A percentile compares a stretch with the other conserved stretches of the same genome.
Evolutionary conservation across 1,284 basidiomycete species (phyloP).

Genomic region (Testicularia cyperi): DNA sequence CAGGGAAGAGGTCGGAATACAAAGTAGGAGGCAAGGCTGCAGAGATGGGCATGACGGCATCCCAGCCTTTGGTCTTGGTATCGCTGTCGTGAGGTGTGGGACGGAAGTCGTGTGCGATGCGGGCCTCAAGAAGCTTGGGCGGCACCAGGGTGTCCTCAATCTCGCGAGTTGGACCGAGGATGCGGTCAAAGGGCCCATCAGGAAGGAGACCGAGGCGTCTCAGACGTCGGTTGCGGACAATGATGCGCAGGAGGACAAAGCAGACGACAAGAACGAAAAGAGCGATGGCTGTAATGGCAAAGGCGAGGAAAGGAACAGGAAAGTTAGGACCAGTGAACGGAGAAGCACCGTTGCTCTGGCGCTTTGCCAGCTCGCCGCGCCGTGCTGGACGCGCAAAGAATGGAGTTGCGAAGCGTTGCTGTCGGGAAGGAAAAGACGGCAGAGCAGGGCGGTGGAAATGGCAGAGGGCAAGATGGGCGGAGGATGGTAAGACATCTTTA

Average conservation of each 20-base stretch:
- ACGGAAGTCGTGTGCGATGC: constrained; percentile 36
- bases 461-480: neutral
- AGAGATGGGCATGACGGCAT: constrained; percentile 48
- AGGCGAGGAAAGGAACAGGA: constrained; percentile 42
- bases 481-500: constrained; percentile 1
- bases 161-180: constrained; percentile 35
- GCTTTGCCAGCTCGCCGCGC: constrained; percentile 5
- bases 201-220: constrained; percentile 46
- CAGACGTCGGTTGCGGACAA: constrained; percentile 49
- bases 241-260: constrained; percentile 52
- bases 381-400: too few relatives aligned
- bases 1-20: constrained; percentile 31
- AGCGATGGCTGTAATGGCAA: constrained; percentile 50
- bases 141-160: constrained; percentile 46
- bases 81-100: constrained; percentile 24
- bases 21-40: constrained; percentile 40
- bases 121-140: constrained; percentile 52
- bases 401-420: neutral
- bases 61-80: constrained; percentile 38
- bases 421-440: neutral
- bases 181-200: constrained; percentile 37
- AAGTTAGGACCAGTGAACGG: constrained; percentile 20
- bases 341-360: constrained; percentile 10
- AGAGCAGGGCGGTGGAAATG: neutral
- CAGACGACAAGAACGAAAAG: constrained; percentile 54